A percentile compares a stretch with the other conserved stretches of the same genome.
These are phyloP conservation scores for Sambucus nigra DNA, from an alignment of 129 eudicot genomes.

Conservation along the genomic window DNA sequence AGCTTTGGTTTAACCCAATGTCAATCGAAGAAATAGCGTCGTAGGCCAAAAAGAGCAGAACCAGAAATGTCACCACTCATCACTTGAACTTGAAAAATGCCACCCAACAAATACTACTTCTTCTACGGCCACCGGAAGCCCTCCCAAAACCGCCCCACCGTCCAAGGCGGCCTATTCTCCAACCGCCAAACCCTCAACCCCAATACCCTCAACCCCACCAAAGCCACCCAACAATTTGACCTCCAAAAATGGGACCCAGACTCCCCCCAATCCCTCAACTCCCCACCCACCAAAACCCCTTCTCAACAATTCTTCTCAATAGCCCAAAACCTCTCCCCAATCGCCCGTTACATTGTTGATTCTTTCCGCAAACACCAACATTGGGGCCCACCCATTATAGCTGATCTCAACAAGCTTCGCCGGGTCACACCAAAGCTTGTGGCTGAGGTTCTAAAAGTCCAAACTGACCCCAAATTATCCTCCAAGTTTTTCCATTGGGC, in stretches of 20 bases:
- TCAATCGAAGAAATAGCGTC: too few relatives aligned
- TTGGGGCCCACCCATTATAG: constrained; percentile 69
- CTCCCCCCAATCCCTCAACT: constrained; percentile 5
- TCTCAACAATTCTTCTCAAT: constrained; percentile 52
- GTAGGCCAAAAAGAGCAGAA: too few relatives aligned
- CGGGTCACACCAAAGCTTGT: constrained; percentile 83
- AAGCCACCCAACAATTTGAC: constrained; percentile 23
- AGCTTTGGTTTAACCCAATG: too few relatives aligned
- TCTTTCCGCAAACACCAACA: constrained; percentile 54
- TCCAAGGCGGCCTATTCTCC: constrained; percentile 65
- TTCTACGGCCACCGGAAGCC: constrained; percentile 75
- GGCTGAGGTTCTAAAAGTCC: constrained; percentile 72
- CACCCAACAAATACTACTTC: constrained; percentile 42
- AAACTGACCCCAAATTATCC: constrained; percentile 49
- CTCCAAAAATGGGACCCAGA: constrained; percentile 81
- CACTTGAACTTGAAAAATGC: constrained; percentile 33
- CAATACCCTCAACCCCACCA: constrained; percentile 14
- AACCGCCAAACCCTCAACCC: constrained; percentile 56
- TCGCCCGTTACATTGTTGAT: constrained; percentile 80
- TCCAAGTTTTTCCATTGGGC: constrained; percentile 98
- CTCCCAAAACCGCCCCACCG: constrained; percentile 68
- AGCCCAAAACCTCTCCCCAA: constrained; percentile 66
- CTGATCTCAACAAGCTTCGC: constrained; percentile 72
- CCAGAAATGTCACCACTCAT: constrained; percentile 28
- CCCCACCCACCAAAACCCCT: constrained; percentile 23